Percentiles rank a stretch among this genome's conserved stretches.
These are phyloP conservation scores for Xylariaceae sp. DNA, from an alignment of 2,329 filamentous ascomycete species.

Conservation along the genomic window DNA sequence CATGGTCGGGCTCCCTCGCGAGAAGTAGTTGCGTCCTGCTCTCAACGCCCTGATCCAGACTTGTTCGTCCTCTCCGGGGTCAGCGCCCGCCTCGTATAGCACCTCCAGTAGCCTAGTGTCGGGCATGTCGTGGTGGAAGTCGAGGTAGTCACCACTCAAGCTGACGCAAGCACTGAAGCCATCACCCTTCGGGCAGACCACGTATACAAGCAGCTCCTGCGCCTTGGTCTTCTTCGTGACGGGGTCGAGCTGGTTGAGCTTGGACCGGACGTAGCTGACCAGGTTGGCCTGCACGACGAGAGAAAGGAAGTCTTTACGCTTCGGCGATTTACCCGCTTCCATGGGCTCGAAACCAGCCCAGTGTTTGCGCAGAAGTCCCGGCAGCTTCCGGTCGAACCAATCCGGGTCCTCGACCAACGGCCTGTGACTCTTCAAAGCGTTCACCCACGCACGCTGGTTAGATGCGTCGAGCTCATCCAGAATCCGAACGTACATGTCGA, in stretches of 20 bases:
- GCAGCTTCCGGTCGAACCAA: conserved; percentile 29
- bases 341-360: conserved; percentile 32
- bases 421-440: conserved; percentile 26
- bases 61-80: conserved; percentile 22
- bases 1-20: conserved; percentile 29
- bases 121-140: conserved; percentile 34
- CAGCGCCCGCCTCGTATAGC: conserved; percentile 28
- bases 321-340: conserved; percentile 31
- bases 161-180: conserved; percentile 31
- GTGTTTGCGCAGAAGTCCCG: conserved; percentile 25
- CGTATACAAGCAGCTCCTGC: conserved; percentile 29
- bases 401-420: conserved; percentile 31
- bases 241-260: conserved; percentile 19
- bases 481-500: conserved; percentile 24
- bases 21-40: conserved; percentile 30
- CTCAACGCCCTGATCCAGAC: conserved; percentile 27
- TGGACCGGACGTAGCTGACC: conserved; percentile 24
- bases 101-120: conserved; percentile 28
- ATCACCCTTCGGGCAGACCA: conserved; percentile 29
- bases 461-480: conserved; percentile 30
- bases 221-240: conserved; percentile 25
- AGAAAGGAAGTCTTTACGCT: conserved; percentile 29
- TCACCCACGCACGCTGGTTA: conserved; percentile 28
- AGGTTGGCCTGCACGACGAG: conserved; percentile 30
- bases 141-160: conserved; percentile 30